Evolutionary conservation across 75 land plant genomes (phyloP), one percentile per base, ranked within the genome.

Genomic region (Pinus taeda): DNA sequence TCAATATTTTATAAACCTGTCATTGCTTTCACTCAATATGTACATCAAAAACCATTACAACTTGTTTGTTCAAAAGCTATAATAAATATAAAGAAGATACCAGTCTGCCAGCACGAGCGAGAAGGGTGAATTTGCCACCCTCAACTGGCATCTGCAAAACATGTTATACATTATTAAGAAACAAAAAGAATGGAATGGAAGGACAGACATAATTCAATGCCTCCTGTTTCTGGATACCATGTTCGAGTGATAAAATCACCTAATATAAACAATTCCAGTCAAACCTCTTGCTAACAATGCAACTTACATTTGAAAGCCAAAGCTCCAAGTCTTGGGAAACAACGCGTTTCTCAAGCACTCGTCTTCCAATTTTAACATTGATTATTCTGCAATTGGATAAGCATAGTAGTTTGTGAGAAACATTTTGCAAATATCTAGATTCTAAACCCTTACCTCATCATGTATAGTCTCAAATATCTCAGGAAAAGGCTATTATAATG

Each of bases 331-430:
- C 33, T 33, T 33, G 33, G 33, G 33, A 33, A 33, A 33, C 33
- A 33, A 33, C 33, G 33, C 33, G 33, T 33, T 33, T 33, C 1
- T 33, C 33, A 33, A 33, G 33, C 33, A 33, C 33, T 33, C 2
- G 1, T 33, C 33, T 33, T 33, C 33, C 33, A 33, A 33, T 33
- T 33, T 33, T 33, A 33, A 33, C 33, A 33, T 88, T 88, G 15
- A 49, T 80, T 75, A 97, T 89, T 33, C 99, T 97, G 89, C 9
- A 75, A 76, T 17, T 37, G 20, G 39, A 11, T 59, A 60, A 60
- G 33, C 17, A 37, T 39, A 42, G 3, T 20, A 42, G 22, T 37
- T 20, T 20, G 72, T 17, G 4, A 69, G 42, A 69, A 69, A n/a
- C 13, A n/a, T 42, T n/a, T 42, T 4, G 3, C 2, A 22, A 69